Percentiles rank a stretch among this genome's conserved stretches.
phyloP scores from a whole-genome alignment of 2,329 filamentous ascomycete species.

The Leptodontidium sp. region DNA sequence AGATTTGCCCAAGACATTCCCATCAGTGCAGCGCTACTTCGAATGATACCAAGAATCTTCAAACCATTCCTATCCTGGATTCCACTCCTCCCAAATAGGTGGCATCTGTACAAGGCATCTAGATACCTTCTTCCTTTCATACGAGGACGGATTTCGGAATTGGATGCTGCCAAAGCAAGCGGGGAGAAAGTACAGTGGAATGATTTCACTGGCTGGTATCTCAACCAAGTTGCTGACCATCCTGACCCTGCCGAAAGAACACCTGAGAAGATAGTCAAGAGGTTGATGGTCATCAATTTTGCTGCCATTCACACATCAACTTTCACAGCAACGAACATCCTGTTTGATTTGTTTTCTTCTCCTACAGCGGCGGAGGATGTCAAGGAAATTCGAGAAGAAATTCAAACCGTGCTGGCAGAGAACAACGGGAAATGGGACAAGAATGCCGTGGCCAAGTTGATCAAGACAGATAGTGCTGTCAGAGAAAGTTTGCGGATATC shows the following conservation, averaged over 20 bases:
- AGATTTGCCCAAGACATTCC: constrained; percentile 46
- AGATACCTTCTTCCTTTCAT: constrained; percentile 43
- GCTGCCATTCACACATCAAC: constrained; percentile 46
- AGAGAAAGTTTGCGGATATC: constrained; percentile 48
- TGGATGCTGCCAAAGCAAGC: constrained; percentile 10
- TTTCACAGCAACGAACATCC: constrained; percentile 43
- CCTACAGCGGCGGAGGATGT: constrained; percentile 32
- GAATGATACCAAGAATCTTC: constrained; percentile 38
- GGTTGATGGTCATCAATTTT: constrained; percentile 46
- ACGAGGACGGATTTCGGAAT: constrained; percentile 30
- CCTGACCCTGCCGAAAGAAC: constrained; percentile 36
- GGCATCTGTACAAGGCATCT: constrained; percentile 39
- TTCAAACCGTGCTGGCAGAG: constrained; percentile 27
- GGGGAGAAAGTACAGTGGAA: constrained; percentile 31
- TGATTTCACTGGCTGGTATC: constrained; percentile 45
- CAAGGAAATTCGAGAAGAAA: constrained; percentile 45
- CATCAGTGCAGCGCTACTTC: constrained; percentile 42
- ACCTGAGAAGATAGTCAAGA: constrained; percentile 41
- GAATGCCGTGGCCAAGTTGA: constrained; percentile 43
- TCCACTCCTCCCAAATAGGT: constrained; percentile 43
- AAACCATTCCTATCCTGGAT: constrained; percentile 43
- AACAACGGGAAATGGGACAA: constrained; percentile 47
- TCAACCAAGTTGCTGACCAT: constrained; percentile 29
- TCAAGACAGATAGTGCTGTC: constrained; percentile 47
- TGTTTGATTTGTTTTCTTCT: constrained; percentile 45